Evolutionary conservation across 2,329 filamentous ascomycete species (phyloP), one percentile per base, ranked within the genome.

Genomic region (Acrocalymma vagum): DNA sequence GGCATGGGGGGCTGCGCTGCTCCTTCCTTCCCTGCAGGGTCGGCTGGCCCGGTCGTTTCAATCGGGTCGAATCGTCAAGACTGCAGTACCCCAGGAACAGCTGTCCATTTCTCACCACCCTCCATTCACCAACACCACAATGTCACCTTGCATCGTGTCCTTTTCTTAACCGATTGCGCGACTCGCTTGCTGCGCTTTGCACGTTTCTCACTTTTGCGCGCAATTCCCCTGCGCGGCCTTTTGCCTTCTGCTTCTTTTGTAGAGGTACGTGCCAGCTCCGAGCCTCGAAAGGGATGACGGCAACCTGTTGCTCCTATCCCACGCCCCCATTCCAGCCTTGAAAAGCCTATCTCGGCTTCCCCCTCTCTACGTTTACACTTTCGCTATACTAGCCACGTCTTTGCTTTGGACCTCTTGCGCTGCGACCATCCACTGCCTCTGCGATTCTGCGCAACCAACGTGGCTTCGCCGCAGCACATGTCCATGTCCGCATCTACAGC

Each of bases 261-360:
- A 65, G 52, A 66, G 62, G 64, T 69, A 60, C 53, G 64, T 60
- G 27, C 32, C 29, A 20, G 11, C 37, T 31, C 32, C 31, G 41
- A 48, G 47, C 35, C 42, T 48, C 40, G 53, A 62, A 62, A 63
- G 60, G 61, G 58, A 61, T 50, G 51, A 20, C 29, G 34, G 30
- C 27, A n/a, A 24, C 26, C 18, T 25, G 16, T n/a, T 28, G 14
- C 35, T 42, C 32, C 28, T 37, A 28, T 46, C 41, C 42, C n/a
- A n/a, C n/a, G 26, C 16, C 29, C 37, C 15, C 25, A 15, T 14
- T 35, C 16, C 33, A 27, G 31, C 29, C 27, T 27, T 31, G 13
- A 35, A 20, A 5, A 8, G 13, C 6, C 22, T 10, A 25, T n/a
- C n/a, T n/a, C 14, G 17, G 16, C 28, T 15, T 13, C 38, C 14